Evolutionary conservation across 306 rosid genomes (phyloP), one percentile per base, ranked within the genome.

Genomic region (Prinsepia uniflora): DNA sequence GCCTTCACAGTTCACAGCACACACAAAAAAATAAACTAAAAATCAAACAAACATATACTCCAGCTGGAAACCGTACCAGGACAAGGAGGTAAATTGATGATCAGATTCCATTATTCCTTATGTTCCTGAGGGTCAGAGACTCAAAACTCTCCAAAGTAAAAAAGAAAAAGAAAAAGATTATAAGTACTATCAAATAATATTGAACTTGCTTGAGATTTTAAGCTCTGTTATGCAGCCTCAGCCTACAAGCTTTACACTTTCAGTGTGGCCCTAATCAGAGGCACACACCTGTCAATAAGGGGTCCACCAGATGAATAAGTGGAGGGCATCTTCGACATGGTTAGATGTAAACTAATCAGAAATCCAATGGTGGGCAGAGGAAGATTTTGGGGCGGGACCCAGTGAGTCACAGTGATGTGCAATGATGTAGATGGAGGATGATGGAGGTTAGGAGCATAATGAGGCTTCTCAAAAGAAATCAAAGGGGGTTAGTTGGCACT

Each of bases 91-190:
- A 86, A 93, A 90, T 90, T 80, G 85, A 84, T 88, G 65, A 88
- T 90, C 88, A 93, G 98, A 93, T 93, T 93, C 98, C 96, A 79
- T 87, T 93, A 90, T 93, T 93, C 98, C 87, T 79, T 85, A 62
- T 87, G 89, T 84, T 85, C 83, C 89, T 83, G 22, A 39, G 12
- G 46, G 20, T 36, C 65, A 15, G 63, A 68, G 82, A 71, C 68
- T 68, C 85, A 46, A 70, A 62, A 58, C 80, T 59, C 66, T 62
- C 72, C 70, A n/a, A 71, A 76, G 73, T 75, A 13, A 68, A 80
- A 68, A 59, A 53, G 49, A 74, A 75, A 70, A 68, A 59, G 57
- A 55, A 74, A 75, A 70, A 78, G 84, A 72, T 81, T 63, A 41
- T 79, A 67, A 40, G 80, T 60, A 72, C 66, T 24, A 52, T 48